Base-by-base conservation (phyloP, 1,284 basidiomycete species). In the Athelia psychrophila region DNA sequence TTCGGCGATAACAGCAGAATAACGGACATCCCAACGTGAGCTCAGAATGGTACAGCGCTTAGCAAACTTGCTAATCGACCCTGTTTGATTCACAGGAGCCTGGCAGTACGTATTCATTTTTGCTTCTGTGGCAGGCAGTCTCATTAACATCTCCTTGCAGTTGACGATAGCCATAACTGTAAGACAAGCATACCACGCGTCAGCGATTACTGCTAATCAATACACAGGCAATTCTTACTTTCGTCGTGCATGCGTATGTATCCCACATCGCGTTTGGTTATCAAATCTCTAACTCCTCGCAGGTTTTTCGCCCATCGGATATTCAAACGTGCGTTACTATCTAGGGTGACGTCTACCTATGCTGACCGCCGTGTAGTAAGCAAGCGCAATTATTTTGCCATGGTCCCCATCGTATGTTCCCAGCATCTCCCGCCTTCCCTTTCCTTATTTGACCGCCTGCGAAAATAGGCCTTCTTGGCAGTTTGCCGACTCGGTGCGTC, bases 131-230 rank as follows among this genome's bases (percentile, higher is more conserved):
- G n/a, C n/a, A n/a, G n/a, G n/a, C n/a, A 30, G 5, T 6, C 13
- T 30, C 13, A 6, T 13, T 30, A 30, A 30, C 27, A 30, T 30
- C 27, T 13, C 27, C 13, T 12, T 13, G 24, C 50, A 81, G 80
- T 52, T 79, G 42, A 77, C 78, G 3, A 72, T 79, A 23, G 67
- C 70, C 15, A 60, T 64, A 32, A 81, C 80, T 8, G 78, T 76
- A 61, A 58, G 67, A 30, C 27, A 35, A 6, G 13, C 20, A 22
- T 32, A 10, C 13, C 27, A 5, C 27, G 5, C 6, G 13, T 13
- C 5, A 6, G 5, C 13, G 27, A 6, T 30, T 13, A 30, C 27
- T 30, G 27, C 27, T 30, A 13, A 30, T 12, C 23, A 12, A 35
- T 22, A 12, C 3, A 32, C 51, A 73, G 69, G 70, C 69, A 8